These are phyloP conservation scores for Cordyceps militaris DNA, from an alignment of 2,329 filamentous ascomycete genomes.

Conservation along the genomic window DNA sequence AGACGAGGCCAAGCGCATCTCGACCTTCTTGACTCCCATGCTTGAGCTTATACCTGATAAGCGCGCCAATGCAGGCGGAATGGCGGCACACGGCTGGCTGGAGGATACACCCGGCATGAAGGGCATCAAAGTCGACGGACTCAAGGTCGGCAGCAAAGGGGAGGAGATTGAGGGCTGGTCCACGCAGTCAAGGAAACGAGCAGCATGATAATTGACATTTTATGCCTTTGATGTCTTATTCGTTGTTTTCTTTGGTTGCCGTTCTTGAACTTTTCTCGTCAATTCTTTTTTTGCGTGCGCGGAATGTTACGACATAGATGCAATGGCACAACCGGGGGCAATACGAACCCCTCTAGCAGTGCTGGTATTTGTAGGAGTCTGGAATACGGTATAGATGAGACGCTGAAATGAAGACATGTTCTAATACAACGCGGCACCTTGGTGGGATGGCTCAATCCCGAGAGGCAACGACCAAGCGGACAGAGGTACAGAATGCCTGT, in stretches of 20 bases:
- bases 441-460: no score
- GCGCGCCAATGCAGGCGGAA: slow-evolving; percentile 90
- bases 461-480: no score
- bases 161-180: slow-evolving; percentile 95
- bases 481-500: no score
- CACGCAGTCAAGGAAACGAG: slow-evolving; percentile 78
- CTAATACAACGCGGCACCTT: no score
- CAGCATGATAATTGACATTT: slow-evolving; percentile 20
- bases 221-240: not conserved
- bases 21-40: slow-evolving; percentile 84
- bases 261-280: not conserved
- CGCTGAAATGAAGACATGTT: slow-evolving; percentile 2
- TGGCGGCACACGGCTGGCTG: slow-evolving; percentile 79
- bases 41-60: slow-evolving; percentile 81
- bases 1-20: slow-evolving; percentile 69
- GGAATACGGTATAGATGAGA: slow-evolving; percentile 9
- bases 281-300: not conserved
- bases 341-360: not conserved
- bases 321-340: not conserved
- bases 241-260: not conserved
- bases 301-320: not conserved
- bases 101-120: slow-evolving; percentile 87
- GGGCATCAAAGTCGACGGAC: slow-evolving; percentile 60
- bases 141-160: slow-evolving; percentile 73
- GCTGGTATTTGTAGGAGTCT: not conserved